These are phyloP conservation scores for Celoporthe dispersa DNA, from an alignment of 2,329 filamentous ascomycete genomes.

Conservation along the genomic window DNA sequence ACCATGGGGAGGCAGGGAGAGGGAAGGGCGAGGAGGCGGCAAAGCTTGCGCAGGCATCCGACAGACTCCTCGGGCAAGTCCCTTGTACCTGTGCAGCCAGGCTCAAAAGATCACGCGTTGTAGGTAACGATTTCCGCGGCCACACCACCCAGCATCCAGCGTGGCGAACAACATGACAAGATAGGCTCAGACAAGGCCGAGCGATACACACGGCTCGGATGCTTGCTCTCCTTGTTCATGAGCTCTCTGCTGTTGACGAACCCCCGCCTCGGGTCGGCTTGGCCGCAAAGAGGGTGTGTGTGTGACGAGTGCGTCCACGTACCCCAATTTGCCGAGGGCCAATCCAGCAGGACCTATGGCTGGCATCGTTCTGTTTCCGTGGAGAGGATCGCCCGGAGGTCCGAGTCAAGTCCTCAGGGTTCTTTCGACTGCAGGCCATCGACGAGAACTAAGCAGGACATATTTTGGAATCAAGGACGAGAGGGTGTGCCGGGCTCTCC, in stretches of 20 bases:
- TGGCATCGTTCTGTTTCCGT: neutral
- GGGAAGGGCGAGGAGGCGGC: neutral
- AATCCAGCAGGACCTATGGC: neutral
- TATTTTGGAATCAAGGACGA: neutral
- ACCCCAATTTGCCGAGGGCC: neutral
- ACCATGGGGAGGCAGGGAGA: neutral
- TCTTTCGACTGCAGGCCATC: neutral
- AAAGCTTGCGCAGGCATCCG: slow-evolving; percentile 8
- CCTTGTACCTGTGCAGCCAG: neutral
- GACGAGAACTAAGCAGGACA: neutral
- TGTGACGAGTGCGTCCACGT: neutral
- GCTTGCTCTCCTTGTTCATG: neutral
- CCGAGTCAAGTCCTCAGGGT: neutral
- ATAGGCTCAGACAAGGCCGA: neutral
- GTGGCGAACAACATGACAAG: neutral
- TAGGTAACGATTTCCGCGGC: neutral
- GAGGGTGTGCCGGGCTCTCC: neutral
- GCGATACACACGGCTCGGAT: neutral
- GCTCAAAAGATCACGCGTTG: slow-evolving; percentile 7
- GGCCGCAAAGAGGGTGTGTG: neutral
- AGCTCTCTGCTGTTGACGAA: neutral
- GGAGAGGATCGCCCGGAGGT: too few relatives aligned
- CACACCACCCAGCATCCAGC: too few relatives aligned
- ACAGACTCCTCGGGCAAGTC: neutral
- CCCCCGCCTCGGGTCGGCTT: neutral